These are phyloP conservation scores for Blakeslea trispora DNA, from an alignment of 371 early-diverging fungal genomes.

Conservation along the genomic window DNA sequence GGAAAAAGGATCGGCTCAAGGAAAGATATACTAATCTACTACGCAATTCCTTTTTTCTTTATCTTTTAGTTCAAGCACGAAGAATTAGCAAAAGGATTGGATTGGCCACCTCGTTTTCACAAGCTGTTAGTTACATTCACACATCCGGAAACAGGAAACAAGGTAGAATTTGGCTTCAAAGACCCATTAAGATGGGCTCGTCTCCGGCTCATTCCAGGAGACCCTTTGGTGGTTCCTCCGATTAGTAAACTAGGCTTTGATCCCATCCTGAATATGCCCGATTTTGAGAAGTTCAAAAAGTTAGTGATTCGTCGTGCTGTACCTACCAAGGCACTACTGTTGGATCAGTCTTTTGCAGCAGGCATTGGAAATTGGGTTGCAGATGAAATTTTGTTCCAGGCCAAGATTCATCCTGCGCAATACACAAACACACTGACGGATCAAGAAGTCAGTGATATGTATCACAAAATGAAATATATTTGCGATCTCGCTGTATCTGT, in stretches of 20 bases:
- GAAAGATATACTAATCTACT: conserved; percentile 16
- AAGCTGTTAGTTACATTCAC: conserved; percentile 48
- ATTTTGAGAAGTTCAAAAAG: conserved; percentile 33
- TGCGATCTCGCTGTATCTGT: conserved; percentile 47
- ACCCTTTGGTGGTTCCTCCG: conserved; percentile 45
- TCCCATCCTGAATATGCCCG: conserved; percentile 51
- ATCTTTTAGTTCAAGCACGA: conserved; percentile 35
- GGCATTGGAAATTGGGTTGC: conserved; percentile 77
- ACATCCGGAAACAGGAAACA: conserved; percentile 17
- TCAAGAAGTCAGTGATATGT: conserved; percentile 40
- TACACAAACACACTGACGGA: conserved; percentile 46
- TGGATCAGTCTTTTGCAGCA: conserved; percentile 65
- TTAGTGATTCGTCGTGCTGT: conserved; percentile 35
- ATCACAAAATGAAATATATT: conserved; percentile 44
- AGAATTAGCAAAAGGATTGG: conserved; percentile 21
- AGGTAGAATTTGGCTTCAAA: conserved; percentile 49
- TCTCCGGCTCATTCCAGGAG: conserved; percentile 48
- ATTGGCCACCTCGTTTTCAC: conserved; percentile 62
- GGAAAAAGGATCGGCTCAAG: neutral
- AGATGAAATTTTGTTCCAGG: conserved; percentile 64
- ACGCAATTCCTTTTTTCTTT: neutral
- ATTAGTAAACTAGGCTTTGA: conserved; percentile 64
- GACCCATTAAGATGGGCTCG: conserved; percentile 59
- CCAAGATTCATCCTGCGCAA: conserved; percentile 64
- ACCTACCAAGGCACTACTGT: conserved; percentile 60